Base-by-base conservation (phyloP, 164 flowering plant genomes). In the Dillenia turbinata region DNA sequence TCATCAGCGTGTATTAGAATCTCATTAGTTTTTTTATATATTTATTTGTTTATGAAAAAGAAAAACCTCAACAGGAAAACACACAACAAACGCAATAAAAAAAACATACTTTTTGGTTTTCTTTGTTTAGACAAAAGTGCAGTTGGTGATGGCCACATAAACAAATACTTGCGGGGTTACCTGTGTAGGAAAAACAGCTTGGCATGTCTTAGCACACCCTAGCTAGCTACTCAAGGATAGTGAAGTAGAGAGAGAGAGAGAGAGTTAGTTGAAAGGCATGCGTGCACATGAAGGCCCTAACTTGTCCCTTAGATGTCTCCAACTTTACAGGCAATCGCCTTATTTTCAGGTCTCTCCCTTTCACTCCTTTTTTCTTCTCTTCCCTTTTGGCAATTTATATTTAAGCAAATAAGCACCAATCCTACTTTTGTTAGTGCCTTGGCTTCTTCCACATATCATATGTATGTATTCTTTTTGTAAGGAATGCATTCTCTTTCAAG, bases 231-330 rank as follows among this genome's bases (percentile, higher is more conserved):
- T 33, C 24, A 9, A 13, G 13, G 10, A 54, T 3, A 8, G 14
- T 4, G 12, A 15, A 10, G 52, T 45, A 49, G 14, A 52, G 12
- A 57, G 16, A 10, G n/a, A 14, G 24, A 44, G 59, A 60, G 51
- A 48, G 50, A 59, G 69, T n/a, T n/a, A 26, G 63, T 44, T n/a
- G 11, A 15, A 40, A 47, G 63, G 76, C 77, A 74, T 71, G 80
- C 81, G 81, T 80, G 81, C 61, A 66, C 16, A 55, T 56, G 58
- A 75, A 77, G 81, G 61, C 75, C 71, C 33, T 26, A 2, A 26
- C 33, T 26, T 33, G 40, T 33, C 40, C 40, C 40, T 33, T 33
- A 33, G 40, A 33, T 74, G 80, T 78, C 75, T 68, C 75, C 67
- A 56, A 53, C 77, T 74, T 81, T 72, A 54, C 69, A 62, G 63